Evolutionary conservation across 192 early-diverging fungal species (phyloP), one percentile per base, ranked within the genome.

Genomic region (Ambispora gerdemannii): DNA sequence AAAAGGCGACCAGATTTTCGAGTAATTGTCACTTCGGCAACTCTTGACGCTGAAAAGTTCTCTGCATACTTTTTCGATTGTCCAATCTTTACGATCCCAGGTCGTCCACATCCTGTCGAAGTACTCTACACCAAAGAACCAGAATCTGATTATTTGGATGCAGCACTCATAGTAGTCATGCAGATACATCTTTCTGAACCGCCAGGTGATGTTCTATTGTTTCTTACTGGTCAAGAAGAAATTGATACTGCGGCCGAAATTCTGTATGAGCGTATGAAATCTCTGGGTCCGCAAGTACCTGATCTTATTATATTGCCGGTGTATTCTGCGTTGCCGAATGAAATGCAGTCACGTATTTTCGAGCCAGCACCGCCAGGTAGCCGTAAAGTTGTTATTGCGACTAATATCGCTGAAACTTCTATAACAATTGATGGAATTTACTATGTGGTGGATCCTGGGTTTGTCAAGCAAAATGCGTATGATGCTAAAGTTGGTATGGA

Each of bases 401-500:
- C 97, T 3, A 99, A 99, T 81, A 96, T 99, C 76, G 97, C 97
- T 30, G 97, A 99, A 82, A 99, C 97, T 3, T 94, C 92, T 64
- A 90, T 99, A 67, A 99, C 97, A 0, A 95, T 99, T 63, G 97
- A 99, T 76, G 97, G 97, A 59, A 89, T 99, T 55, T 89, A 90
- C 31, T 99, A 95, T 74, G 97, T 99, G 7, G 89, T 99, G 20
- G 97, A 99, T 76, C 87, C 91, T 32, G 97, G 97, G 31, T 99
- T 92, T 76, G 89, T 87, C 71, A 99, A 99, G 77, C 95, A 96
- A 74, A 99, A 96, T 63, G 92, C 89, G 51, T 99, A 93, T 80
- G 95, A 99, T 76, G 91, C 97, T 55, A 91, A 93, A 61, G 87
- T 96, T 1, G 95, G 97, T 53, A 99, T 99, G 95, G 97, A 99